Percentiles rank a stretch among this genome's conserved stretches.
Conservation (phyloP, 164 flowering plant genomes). For the Vitis labrusca region DNA sequence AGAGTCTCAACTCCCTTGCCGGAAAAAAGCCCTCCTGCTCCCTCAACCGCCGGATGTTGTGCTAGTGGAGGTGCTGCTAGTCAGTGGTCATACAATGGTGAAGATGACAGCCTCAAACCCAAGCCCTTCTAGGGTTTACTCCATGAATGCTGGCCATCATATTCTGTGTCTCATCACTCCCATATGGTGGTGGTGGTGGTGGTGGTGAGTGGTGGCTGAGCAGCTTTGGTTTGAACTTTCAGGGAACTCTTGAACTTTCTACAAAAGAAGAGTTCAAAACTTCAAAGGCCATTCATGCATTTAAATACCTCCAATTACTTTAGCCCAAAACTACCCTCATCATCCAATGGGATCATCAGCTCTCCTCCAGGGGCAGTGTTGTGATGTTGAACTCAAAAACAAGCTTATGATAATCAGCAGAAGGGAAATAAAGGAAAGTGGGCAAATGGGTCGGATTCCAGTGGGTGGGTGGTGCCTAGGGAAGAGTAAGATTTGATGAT, state of each 20-base stretch:
- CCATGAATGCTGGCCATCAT: neutral
- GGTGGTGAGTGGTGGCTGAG: neutral
- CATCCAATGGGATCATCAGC: conserved; percentile 5
- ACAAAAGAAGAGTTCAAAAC: no score
- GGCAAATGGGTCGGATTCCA: neutral
- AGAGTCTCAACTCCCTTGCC: conserved; percentile 3
- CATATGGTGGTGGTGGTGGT: conserved; percentile 1
- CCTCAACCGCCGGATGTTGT: neutral
- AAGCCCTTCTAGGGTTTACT: neutral
- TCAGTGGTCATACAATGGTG: neutral
- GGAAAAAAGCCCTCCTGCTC: conserved; percentile 3
- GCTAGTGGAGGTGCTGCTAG: neutral
- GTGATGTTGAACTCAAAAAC: conserved; percentile 1
- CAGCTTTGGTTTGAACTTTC: neutral
- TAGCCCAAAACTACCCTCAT: neutral
- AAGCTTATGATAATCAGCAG: conserved; percentile 18
- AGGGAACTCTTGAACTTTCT: no score
- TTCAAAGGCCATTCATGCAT: neutral
- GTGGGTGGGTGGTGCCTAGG: conserved; percentile 30
- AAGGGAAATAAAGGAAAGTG: conserved; percentile 1
- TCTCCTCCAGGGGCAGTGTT: no score
- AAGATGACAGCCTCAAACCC: neutral
- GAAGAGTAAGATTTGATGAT: conserved; percentile 46
- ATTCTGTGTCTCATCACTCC: neutral
- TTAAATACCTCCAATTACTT: neutral